Evolutionary conservation across 2,329 filamentous ascomycete genomes (phyloP).

Genomic region (Fusarium xylarioides): DNA sequence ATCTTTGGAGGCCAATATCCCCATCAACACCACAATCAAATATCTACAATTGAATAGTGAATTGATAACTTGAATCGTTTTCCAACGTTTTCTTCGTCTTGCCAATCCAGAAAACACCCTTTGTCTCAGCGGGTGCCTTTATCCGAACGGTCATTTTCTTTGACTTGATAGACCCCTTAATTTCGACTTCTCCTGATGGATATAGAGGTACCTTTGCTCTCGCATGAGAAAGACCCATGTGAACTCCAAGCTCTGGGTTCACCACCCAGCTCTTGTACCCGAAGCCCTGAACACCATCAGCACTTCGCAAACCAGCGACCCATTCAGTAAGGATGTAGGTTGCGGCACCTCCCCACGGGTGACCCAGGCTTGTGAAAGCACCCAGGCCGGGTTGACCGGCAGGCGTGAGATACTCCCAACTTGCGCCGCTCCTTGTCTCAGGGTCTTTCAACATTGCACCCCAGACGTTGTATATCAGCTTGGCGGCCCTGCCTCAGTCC

Average conservation of each 20-base stretch:
- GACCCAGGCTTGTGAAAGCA: background rate
- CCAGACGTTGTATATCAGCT: conserved; percentile 4
- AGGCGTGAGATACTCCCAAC: conserved; percentile 7
- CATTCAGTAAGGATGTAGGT: conserved; percentile 7
- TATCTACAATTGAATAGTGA: background rate
- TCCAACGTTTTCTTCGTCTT: background rate
- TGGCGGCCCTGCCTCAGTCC: background rate
- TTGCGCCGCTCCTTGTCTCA: background rate
- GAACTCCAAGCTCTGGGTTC: background rate
- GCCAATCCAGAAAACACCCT: background rate
- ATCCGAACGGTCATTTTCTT: background rate
- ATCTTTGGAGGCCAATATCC: background rate
- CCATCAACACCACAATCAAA: background rate
- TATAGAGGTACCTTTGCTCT: background rate
- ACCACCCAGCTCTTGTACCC: conserved; percentile 1
- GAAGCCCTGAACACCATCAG: background rate
- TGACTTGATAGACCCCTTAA: background rate
- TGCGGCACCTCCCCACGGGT: conserved; percentile 8
- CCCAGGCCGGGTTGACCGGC: background rate
- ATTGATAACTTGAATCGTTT: background rate
- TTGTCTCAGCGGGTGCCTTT: background rate
- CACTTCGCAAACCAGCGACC: background rate
- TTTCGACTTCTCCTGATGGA: background rate
- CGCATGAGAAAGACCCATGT: background rate
- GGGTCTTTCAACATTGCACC: conserved; percentile 5